These are phyloP conservation scores for Pichia pseudocactophila DNA, from an alignment of 805 yeast species.

Conservation along the genomic window DNA sequence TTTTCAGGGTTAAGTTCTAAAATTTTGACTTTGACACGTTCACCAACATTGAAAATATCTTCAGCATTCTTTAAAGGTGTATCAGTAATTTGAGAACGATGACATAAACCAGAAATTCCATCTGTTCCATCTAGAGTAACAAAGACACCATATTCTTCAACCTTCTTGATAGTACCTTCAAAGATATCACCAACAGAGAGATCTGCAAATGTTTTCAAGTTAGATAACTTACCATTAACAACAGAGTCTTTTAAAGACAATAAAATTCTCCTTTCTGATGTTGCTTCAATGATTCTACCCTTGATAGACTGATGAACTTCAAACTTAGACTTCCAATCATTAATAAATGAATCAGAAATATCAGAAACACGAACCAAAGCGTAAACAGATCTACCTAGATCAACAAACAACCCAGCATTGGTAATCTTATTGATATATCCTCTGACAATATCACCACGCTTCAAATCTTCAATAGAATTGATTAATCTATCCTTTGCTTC, in stretches of 20 bases:
- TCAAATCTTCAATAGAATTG: slow-evolving; percentile 41
- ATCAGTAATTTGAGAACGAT: slow-evolving; percentile 75
- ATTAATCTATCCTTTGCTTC: slow-evolving; percentile 45
- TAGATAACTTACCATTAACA: slow-evolving; percentile 58
- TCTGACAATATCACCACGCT: slow-evolving; percentile 62
- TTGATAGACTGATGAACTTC: slow-evolving; percentile 60
- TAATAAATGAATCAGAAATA: slow-evolving; percentile 69
- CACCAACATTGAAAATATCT: slow-evolving; percentile 78
- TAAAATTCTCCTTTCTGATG: slow-evolving; percentile 54
- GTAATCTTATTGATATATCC: slow-evolving; percentile 76
- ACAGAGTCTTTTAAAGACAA: slow-evolving; percentile 77
- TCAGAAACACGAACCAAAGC: slow-evolving; percentile 79
- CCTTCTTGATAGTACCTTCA: slow-evolving; percentile 71
- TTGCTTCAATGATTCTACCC: slow-evolving; percentile 63
- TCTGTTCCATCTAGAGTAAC: slow-evolving; percentile 69
- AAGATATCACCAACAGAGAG: slow-evolving; percentile 59
- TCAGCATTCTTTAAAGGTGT: slow-evolving; percentile 46
- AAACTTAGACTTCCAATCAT: slow-evolving; percentile 81
- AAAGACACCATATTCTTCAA: slow-evolving; percentile 87
- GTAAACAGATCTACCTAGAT: slow-evolving; percentile 58
- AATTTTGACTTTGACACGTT: slow-evolving; percentile 78
- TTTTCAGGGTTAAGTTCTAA: slow-evolving; percentile 53
- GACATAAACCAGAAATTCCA: slow-evolving; percentile 79
- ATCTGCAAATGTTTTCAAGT: slow-evolving; percentile 55
- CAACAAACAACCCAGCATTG: slow-evolving; percentile 69